These are phyloP conservation scores for Cyclocybe aegerita DNA, from an alignment of 768 basidiomycete species.

Conservation along the genomic window DNA sequence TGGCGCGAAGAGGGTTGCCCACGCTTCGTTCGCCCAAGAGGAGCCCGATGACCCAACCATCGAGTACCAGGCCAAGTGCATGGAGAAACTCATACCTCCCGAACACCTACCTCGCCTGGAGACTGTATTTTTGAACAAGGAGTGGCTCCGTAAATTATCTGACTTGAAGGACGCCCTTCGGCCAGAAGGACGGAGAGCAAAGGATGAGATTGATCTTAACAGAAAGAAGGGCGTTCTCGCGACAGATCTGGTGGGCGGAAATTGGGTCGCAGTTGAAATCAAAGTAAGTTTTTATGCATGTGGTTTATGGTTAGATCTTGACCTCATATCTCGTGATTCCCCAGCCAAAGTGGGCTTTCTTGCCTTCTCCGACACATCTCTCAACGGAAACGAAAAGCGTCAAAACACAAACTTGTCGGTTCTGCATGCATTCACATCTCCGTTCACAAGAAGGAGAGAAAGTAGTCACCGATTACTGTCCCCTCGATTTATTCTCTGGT, in stretches of 20 bases:
- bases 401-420: slow-evolving; percentile 80
- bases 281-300: slow-evolving; percentile 55
- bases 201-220: slow-evolving; percentile 58
- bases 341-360: slow-evolving; percentile 97
- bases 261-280: slow-evolving; percentile 79
- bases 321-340: slow-evolving; percentile 4
- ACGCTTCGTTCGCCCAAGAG: slow-evolving; percentile 5
- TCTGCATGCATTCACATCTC: slow-evolving; percentile 82
- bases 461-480: slow-evolving; percentile 65
- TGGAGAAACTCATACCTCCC: slow-evolving; percentile 62
- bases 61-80: slow-evolving; percentile 63
- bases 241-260: slow-evolving; percentile 72
- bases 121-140: slow-evolving; percentile 42
- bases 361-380: slow-evolving; percentile 64
- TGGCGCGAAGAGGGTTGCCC: not conserved
- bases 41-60: slow-evolving; percentile 38
- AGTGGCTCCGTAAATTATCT: slow-evolving; percentile 64
- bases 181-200: slow-evolving; percentile 52
- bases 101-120: slow-evolving; percentile 59
- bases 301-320: not conserved
- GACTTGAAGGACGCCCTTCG: slow-evolving; percentile 46
- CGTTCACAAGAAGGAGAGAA: slow-evolving; percentile 38
- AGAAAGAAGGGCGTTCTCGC: slow-evolving; percentile 67
- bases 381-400: slow-evolving; percentile 52
- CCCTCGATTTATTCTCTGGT: slow-evolving; percentile 85